These are phyloP conservation scores for Eremochloa ophiuroides DNA, from an alignment of 176 grass and related monocot genomes.

Conservation along the genomic window DNA sequence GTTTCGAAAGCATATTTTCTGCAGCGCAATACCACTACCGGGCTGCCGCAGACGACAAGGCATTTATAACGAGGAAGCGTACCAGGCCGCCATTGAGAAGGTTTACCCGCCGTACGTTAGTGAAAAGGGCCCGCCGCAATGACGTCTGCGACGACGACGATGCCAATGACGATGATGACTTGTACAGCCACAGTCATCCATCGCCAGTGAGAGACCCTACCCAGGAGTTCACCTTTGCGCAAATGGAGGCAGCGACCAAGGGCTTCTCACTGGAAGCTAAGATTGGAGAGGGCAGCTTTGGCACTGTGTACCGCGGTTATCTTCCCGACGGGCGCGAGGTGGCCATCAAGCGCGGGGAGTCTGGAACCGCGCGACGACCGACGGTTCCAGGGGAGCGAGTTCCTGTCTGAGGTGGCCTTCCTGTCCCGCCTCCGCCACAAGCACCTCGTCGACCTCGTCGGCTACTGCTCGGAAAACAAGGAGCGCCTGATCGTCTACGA, in stretches of 20 bases:
- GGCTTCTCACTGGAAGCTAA: slow-evolving; percentile 51
- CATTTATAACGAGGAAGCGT: too few relatives aligned
- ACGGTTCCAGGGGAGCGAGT: slow-evolving; percentile 57
- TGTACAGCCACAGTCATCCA: too few relatives aligned
- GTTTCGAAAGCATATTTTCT: not conserved
- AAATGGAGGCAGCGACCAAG: slow-evolving; percentile 56
- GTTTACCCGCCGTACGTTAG: too few relatives aligned
- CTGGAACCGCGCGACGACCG: slow-evolving; percentile 21
- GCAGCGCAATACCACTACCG: slow-evolving; percentile 23
- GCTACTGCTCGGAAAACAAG: slow-evolving; percentile 65
- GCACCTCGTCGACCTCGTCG: slow-evolving; percentile 58
- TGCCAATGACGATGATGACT: too few relatives aligned
- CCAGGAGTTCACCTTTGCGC: slow-evolving; percentile 51
- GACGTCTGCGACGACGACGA: too few relatives aligned
- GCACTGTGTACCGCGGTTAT: slow-evolving; percentile 61
- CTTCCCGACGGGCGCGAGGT: slow-evolving; percentile 62
- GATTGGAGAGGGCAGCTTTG: slow-evolving; percentile 70
- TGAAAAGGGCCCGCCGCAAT: too few relatives aligned
- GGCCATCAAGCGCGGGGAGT: slow-evolving; percentile 70
- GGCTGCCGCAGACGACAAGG: not conserved
- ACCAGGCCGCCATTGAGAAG: too few relatives aligned
- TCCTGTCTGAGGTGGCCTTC: slow-evolving; percentile 61
- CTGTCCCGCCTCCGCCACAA: slow-evolving; percentile 74
- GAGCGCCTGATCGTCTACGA: slow-evolving; percentile 69
- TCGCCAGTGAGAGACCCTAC: slow-evolving; percentile 51